Conservation (phyloP, 345 rosid genomes). For the Dipteronia sinensis region DNA sequence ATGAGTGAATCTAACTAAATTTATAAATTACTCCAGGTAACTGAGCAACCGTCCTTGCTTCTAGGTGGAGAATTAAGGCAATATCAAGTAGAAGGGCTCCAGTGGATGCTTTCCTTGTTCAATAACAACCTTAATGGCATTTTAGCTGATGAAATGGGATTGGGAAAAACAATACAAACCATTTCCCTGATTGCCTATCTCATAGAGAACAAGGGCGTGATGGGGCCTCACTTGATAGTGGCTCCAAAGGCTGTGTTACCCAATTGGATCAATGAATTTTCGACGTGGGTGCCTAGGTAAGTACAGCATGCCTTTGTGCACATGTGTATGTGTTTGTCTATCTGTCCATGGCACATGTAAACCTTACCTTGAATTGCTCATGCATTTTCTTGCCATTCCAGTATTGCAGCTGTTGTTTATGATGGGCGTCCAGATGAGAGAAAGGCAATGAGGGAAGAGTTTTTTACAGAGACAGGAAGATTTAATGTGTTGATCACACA, state of each 20-base stretch:
- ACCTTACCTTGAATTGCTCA: conserved; percentile 20
- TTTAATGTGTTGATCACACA: conserved; percentile 89
- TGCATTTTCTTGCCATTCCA: conserved; percentile 39
- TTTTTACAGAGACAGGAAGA: conserved; percentile 59
- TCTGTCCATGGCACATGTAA: background rate
- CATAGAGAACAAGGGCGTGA: conserved; percentile 78
- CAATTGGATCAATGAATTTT: conserved; percentile 93
- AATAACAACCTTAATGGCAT: conserved; percentile 98
- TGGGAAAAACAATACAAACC: conserved; percentile 98
- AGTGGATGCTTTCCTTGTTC: conserved; percentile 97
- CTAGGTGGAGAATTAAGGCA: conserved; percentile 91
- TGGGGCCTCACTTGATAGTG: conserved; percentile 95
- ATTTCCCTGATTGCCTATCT: conserved; percentile 91
- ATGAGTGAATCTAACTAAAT: conserved; percentile 24
- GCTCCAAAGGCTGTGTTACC: conserved; percentile 99
- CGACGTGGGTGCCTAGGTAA: conserved; percentile 92
- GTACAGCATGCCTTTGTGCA: conserved; percentile 16
- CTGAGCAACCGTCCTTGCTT: conserved; percentile 91
- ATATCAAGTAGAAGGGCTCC: conserved; percentile 98
- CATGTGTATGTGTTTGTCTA: background rate
- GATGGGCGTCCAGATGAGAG: conserved; percentile 98
- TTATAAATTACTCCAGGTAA: conserved; percentile 57
- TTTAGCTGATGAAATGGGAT: conserved; percentile 99
- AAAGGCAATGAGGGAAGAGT: conserved; percentile 79
- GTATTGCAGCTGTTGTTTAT: conserved; percentile 88